Conservation (phyloP, 75 land plant genomes). For the Pinus taeda region DNA sequence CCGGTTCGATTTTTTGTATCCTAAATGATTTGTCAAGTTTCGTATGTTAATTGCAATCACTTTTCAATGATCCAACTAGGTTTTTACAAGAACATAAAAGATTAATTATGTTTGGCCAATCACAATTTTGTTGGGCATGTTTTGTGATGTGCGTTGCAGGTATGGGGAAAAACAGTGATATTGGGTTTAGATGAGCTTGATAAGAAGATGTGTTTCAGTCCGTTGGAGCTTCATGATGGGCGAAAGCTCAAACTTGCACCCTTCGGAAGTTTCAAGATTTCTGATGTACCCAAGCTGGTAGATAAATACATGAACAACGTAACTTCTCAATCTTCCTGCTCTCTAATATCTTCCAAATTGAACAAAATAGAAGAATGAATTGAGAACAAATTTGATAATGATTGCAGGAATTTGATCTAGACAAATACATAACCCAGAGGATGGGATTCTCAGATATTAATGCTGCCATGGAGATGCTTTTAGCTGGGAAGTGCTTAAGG, state of each 20-base stretch:
- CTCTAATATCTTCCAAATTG: neutral
- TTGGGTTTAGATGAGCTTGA: neutral
- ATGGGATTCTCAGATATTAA: no score
- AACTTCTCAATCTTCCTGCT: neutral
- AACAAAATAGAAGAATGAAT: no score
- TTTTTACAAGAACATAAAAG: no score
- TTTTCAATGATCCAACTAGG: no score
- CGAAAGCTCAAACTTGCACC: constrained; percentile 4
- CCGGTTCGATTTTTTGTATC: neutral
- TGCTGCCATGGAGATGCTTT: no score
- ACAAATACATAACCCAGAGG: no score
- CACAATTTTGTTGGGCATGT: neutral
- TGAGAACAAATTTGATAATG: no score
- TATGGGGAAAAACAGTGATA: constrained; percentile 4
- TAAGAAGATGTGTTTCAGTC: constrained; percentile 6
- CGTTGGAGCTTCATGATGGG: constrained; percentile 3
- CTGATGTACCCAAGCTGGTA: constrained; percentile 1
- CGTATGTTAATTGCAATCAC: neutral
- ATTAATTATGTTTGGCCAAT: neutral
- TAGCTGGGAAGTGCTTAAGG: neutral
- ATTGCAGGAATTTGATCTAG: no score
- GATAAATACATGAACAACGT: constrained; percentile 7
- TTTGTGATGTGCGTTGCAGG: neutral
- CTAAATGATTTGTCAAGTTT: neutral
- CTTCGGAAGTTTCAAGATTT: constrained; percentile 8